Percentiles rank a stretch among this genome's conserved stretches.
Evolutionary conservation across 208 protist genomes (phyloP).

Genomic region (Herpetomonas tarakana): DNA sequence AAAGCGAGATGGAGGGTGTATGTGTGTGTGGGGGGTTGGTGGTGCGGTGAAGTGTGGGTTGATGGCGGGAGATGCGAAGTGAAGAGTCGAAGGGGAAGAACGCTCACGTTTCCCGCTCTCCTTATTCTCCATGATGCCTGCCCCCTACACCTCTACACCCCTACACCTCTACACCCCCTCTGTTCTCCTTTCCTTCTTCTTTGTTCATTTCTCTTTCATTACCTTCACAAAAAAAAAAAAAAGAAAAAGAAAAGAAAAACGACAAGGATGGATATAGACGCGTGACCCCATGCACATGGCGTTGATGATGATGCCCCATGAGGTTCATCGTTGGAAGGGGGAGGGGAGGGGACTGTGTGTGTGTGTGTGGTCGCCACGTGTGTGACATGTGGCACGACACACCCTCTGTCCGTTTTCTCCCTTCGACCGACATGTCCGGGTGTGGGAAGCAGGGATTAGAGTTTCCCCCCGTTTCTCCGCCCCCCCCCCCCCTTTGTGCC

Average conservation of each 20-base stretch:
- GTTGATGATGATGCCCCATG: too few species aligned
- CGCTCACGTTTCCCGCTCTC: neutral
- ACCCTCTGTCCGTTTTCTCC: too few species aligned
- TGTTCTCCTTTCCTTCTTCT: slow-evolving; percentile 7
- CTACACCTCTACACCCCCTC: neutral
- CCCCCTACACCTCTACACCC: neutral
- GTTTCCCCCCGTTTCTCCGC: too few species aligned
- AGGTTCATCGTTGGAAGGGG: too few species aligned
- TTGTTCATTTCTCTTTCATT: slow-evolving; percentile 3
- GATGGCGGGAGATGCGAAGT: neutral
- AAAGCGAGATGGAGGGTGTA: neutral
- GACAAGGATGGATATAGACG: neutral
- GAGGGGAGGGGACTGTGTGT: too few species aligned
- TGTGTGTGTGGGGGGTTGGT: neutral
- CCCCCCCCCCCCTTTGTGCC: too few species aligned
- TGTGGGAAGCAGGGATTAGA: too few species aligned
- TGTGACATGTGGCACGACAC: too few species aligned
- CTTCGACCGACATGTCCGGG: too few species aligned
- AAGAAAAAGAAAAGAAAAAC: neutral
- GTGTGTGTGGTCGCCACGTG: too few species aligned
- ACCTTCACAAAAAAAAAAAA: neutral
- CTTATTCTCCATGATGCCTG: neutral
- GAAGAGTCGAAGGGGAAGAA: neutral
- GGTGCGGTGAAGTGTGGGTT: slow-evolving; percentile 2
- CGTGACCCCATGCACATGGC: neutral